Conservation (phyloP, 805 yeast species). For the Monosporozyma aquatica region DNA sequence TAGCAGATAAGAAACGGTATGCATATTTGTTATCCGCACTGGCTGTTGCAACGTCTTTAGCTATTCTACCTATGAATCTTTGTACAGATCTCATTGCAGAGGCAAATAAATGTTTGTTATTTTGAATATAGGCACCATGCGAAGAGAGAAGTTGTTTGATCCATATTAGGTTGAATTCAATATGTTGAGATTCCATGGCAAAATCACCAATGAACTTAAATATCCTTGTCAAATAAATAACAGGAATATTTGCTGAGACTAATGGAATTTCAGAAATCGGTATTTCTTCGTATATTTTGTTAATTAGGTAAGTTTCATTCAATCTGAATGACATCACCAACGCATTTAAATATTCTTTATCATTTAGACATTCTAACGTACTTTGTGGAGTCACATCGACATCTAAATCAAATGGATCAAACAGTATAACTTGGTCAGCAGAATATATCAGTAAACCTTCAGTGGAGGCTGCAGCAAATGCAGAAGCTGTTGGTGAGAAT, state of each 20-base stretch:
- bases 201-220: constrained; percentile 61
- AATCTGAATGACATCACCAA: constrained; percentile 89
- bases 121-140: constrained; percentile 70
- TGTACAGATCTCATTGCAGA: constrained; percentile 61
- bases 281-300: constrained; percentile 61
- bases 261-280: constrained; percentile 64
- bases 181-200: constrained; percentile 63
- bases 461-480: constrained; percentile 92
- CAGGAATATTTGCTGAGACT: constrained; percentile 62
- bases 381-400: constrained; percentile 82
- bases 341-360: constrained; percentile 57
- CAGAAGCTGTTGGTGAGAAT: constrained; percentile 83
- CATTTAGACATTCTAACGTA: constrained; percentile 50
- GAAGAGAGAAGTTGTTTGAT: constrained; percentile 52
- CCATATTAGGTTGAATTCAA: constrained; percentile 83
- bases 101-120: constrained; percentile 52
- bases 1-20: constrained; percentile 41
- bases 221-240: constrained; percentile 61
- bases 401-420: constrained; percentile 94
- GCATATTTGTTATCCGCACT: constrained; percentile 47
- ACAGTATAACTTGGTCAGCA: constrained; percentile 60
- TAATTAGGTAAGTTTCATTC: constrained; percentile 69
- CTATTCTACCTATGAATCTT: constrained; percentile 63
- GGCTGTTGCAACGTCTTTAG: constrained; percentile 58
- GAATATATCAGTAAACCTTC: constrained; percentile 84